Conservation (phyloP, 2,329 filamentous ascomycete genomes). For the Talaromyces sp. region DNA sequence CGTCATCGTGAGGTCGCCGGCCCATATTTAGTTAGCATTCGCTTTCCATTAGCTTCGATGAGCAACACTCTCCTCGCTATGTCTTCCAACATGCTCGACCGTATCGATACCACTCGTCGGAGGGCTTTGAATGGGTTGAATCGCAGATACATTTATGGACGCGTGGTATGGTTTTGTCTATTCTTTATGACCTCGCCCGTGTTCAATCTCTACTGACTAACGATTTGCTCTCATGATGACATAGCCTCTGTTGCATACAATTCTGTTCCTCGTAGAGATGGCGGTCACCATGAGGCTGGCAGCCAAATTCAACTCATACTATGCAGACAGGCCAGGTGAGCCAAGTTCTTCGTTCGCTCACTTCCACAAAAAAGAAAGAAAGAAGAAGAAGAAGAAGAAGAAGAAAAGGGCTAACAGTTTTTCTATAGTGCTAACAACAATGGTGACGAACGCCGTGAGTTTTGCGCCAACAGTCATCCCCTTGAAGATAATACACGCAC, state of each 20-base stretch:
- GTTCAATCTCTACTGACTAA: neutral
- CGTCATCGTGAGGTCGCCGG: constrained; percentile 37
- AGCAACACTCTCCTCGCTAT: neutral
- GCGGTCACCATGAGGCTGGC: constrained; percentile 75
- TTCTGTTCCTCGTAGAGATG: constrained; percentile 87
- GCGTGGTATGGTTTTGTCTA: constrained; percentile 32
- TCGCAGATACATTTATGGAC: constrained; percentile 46
- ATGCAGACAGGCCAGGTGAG: constrained; percentile 80
- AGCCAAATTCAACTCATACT: constrained; percentile 88
- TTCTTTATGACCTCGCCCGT: neutral
- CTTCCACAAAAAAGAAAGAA: neutral
- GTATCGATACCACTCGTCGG: constrained; percentile 41
- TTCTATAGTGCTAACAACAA: constrained; percentile 79
- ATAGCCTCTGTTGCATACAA: constrained; percentile 80
- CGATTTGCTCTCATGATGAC: constrained; percentile 17
- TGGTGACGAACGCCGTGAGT: constrained; percentile 91
- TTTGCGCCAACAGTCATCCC: neutral
- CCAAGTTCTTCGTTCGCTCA: constrained; percentile 10
- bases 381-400: no score
- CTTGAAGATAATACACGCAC: neutral
- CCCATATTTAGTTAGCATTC: neutral
- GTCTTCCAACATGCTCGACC: constrained; percentile 27
- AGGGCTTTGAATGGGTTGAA: constrained; percentile 45
- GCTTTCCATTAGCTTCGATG: constrained; percentile 2
- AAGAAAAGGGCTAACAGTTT: constrained; percentile 4